Conservation (phyloP, 2,329 filamentous ascomycete species). For the Curvularia eragrostidis region DNA sequence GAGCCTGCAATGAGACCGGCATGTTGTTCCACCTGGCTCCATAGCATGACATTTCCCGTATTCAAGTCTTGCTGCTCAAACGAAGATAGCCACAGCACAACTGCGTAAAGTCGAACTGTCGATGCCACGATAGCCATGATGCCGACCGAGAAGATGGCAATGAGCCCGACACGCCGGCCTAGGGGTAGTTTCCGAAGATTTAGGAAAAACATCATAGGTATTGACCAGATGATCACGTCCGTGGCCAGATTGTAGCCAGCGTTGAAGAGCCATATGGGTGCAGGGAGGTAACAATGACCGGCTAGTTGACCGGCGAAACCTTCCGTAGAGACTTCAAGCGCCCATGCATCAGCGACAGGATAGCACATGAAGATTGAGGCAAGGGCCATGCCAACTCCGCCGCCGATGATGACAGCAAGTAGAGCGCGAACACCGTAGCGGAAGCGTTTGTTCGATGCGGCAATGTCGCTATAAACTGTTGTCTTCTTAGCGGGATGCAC, state of each 20-base stretch:
- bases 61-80: slow-evolving; percentile 24
- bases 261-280: slow-evolving; percentile 43
- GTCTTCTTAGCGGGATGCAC: slow-evolving; percentile 3
- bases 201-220: slow-evolving; percentile 55
- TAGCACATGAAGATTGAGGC: slow-evolving; percentile 38
- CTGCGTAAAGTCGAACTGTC: slow-evolving; percentile 35
- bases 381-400: slow-evolving; percentile 37
- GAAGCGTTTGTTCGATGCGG: slow-evolving; percentile 37
- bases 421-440: slow-evolving; percentile 30
- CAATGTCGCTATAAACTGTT: slow-evolving; percentile 40
- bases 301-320: slow-evolving; percentile 24
- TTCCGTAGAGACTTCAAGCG: slow-evolving; percentile 28
- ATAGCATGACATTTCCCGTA: slow-evolving; percentile 35
- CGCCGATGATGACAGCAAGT: slow-evolving; percentile 31
- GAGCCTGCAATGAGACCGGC: slow-evolving; percentile 42
- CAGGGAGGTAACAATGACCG: slow-evolving; percentile 35
- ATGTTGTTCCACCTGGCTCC: slow-evolving; percentile 44
- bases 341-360: slow-evolving; percentile 39
- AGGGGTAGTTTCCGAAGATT: slow-evolving; percentile 54
- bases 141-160: slow-evolving; percentile 43
- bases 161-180: slow-evolving; percentile 59
- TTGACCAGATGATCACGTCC: slow-evolving; percentile 51
- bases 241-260: slow-evolving; percentile 52
- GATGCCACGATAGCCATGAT: slow-evolving; percentile 42
- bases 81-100: slow-evolving; percentile 36